Conservation (phyloP, 2,329 filamentous ascomycete species). For the Fonsecaea erecta region DNA sequence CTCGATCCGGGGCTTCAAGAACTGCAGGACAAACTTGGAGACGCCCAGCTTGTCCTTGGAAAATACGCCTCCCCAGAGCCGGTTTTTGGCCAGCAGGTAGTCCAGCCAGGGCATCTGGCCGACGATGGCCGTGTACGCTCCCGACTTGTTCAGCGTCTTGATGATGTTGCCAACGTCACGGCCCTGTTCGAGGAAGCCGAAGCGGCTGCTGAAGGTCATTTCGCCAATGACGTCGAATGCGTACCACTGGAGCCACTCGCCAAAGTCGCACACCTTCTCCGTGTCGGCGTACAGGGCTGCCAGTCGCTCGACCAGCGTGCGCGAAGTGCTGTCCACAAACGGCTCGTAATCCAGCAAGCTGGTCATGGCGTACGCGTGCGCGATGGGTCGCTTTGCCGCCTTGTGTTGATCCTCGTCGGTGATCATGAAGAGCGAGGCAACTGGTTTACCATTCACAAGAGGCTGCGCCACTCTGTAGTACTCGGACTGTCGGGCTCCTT, state of each 20-base stretch:
- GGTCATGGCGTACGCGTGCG: constrained; percentile 64
- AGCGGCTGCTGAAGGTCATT: constrained; percentile 42
- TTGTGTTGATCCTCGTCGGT: constrained; percentile 74
- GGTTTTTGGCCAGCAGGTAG: constrained; percentile 31
- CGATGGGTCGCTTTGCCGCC: constrained; percentile 74
- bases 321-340: constrained; percentile 74
- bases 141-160: constrained; percentile 40
- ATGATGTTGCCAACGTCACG: constrained; percentile 44
- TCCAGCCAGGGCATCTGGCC: constrained; percentile 36
- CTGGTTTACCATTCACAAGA: constrained; percentile 61
- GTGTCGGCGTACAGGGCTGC: constrained; percentile 56
- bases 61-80: constrained; percentile 56
- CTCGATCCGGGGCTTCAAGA: constrained; percentile 69
- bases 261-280: constrained; percentile 39
- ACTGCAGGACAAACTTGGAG: constrained; percentile 73
- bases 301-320: constrained; percentile 69
- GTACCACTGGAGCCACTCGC: constrained; percentile 47
- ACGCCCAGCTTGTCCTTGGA: constrained; percentile 61
- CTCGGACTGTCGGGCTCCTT: constrained; percentile 9
- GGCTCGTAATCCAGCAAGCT: constrained; percentile 58
- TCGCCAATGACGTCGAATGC: constrained; percentile 43
- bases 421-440: constrained; percentile 77
- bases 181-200: constrained; percentile 45
- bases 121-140: constrained; percentile 18
- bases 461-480: constrained; percentile 22